Conservation (phyloP, 148 eudicot genomes). For the Persicaria maculosa region DNA sequence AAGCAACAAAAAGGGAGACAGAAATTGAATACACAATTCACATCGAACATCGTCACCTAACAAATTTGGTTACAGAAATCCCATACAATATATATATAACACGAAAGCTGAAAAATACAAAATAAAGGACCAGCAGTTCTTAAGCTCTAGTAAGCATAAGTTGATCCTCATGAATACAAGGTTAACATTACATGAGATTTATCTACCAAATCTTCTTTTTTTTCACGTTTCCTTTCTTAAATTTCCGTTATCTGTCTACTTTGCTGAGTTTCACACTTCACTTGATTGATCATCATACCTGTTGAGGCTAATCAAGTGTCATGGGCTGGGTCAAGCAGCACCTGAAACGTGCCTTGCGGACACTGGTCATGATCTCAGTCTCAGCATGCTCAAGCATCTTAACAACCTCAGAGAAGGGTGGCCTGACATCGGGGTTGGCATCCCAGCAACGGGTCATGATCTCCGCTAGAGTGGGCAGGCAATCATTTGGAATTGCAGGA, state of each 20-base stretch:
- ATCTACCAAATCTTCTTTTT: slow-evolving; percentile 16
- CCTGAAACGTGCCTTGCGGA: slow-evolving; percentile 93
- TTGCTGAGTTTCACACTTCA: slow-evolving; percentile 11
- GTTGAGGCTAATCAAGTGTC: slow-evolving; percentile 58
- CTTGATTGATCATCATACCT: not conserved
- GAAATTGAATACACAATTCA: slow-evolving; percentile 24
- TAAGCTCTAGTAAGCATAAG: slow-evolving; percentile 28
- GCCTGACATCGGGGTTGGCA: slow-evolving; percentile 70
- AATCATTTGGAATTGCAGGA: slow-evolving; percentile 62
- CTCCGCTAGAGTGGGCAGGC: slow-evolving; percentile 68
- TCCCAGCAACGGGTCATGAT: slow-evolving; percentile 99
- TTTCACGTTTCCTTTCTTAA: slow-evolving; percentile 8
- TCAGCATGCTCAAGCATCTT: slow-evolving; percentile 87
- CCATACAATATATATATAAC: slow-evolving; percentile 12
- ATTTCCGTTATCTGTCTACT: slow-evolving; percentile 14
- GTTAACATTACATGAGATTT: slow-evolving; percentile 13
- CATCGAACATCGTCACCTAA: slow-evolving; percentile 28
- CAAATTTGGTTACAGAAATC: slow-evolving; percentile 22
- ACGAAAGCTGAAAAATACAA: slow-evolving; percentile 10
- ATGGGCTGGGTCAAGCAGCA: slow-evolving; percentile 92
- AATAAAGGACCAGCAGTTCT: slow-evolving; percentile 14
- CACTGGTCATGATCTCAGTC: slow-evolving; percentile 79
- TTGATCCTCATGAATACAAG: slow-evolving; percentile 30
- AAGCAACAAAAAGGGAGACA: not conserved
- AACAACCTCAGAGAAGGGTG: slow-evolving; percentile 70